Conservation (phyloP, 768 basidiomycete species). For the Boletus coccyginus region DNA sequence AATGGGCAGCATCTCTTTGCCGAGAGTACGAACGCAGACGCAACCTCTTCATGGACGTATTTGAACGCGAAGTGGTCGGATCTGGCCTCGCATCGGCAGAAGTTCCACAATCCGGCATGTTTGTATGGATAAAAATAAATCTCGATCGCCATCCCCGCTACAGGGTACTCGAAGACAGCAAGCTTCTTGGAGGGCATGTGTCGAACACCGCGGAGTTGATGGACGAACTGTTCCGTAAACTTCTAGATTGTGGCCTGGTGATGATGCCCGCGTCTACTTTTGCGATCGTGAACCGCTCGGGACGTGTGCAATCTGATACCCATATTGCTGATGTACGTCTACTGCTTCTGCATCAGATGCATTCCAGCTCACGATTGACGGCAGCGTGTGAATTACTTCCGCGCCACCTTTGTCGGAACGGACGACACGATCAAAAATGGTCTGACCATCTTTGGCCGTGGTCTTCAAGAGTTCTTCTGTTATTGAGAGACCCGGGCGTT, state of each 20-base stretch:
- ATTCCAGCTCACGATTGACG: not conserved
- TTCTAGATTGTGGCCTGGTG: constrained; percentile 41
- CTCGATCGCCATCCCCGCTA: constrained; percentile 43
- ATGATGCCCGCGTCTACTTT: constrained; percentile 51
- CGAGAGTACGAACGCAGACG: constrained; percentile 49
- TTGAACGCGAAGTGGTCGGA: constrained; percentile 31
- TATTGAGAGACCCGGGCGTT: constrained; percentile 1
- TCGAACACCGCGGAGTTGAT: constrained; percentile 46
- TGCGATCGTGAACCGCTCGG: constrained; percentile 34
- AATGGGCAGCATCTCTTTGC: constrained; percentile 46
- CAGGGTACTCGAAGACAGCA: constrained; percentile 18
- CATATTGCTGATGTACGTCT: constrained; percentile 42
- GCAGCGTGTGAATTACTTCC: constrained; percentile 42
- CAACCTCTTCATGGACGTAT: constrained; percentile 45
- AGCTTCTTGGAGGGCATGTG: constrained; percentile 15
- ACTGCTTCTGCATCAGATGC: not conserved
- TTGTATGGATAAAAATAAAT: constrained; percentile 50
- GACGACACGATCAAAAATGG: constrained; percentile 45
- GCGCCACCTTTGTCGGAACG: constrained; percentile 50
- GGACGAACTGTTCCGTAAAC: constrained; percentile 45
- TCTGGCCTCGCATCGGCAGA: constrained; percentile 36
- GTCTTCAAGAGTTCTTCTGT: constrained; percentile 38
- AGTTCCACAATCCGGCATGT: constrained; percentile 49
- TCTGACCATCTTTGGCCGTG: constrained; percentile 38
- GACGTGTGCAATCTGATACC: constrained; percentile 18